phyloP scores from a whole-genome alignment of 2,329 filamentous ascomycete species.

The Davidsoniella neocaledoniae region DNA sequence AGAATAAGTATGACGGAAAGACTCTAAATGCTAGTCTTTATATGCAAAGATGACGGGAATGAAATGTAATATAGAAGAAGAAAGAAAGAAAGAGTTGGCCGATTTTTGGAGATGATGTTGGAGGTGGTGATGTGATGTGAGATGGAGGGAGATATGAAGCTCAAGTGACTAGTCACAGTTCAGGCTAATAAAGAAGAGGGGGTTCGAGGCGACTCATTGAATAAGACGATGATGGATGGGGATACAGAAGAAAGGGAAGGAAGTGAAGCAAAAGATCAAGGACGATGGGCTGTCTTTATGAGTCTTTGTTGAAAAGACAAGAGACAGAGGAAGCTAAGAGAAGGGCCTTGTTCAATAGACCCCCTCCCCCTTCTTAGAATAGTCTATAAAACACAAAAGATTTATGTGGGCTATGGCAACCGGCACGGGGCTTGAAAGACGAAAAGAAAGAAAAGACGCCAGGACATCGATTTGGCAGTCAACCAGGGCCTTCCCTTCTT shows the following conservation, averaged over 20 bases:
- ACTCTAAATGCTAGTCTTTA: not conserved
- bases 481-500: no score
- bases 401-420: no score
- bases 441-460: no score
- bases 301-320: not conserved
- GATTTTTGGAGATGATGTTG: no score
- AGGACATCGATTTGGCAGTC: no score
- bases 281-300: conserved; percentile 1
- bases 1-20: conserved; percentile 8
- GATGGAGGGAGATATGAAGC: not conserved
- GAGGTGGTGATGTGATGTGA: not conserved
- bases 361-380: no score
- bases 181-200: not conserved
- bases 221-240: not conserved
- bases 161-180: conserved; percentile 6
- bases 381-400: no score
- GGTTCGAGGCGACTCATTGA: conserved; percentile 3
- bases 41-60: no score
- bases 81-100: not conserved
- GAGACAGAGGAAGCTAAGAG: not conserved
- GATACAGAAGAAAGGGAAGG: not conserved
- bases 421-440: no score
- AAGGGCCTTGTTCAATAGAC: no score
- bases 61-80: not conserved
- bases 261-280: not conserved